phyloP scores from a whole-genome alignment of 257 asterid genomes.

The Nicotiana tabacum region DNA sequence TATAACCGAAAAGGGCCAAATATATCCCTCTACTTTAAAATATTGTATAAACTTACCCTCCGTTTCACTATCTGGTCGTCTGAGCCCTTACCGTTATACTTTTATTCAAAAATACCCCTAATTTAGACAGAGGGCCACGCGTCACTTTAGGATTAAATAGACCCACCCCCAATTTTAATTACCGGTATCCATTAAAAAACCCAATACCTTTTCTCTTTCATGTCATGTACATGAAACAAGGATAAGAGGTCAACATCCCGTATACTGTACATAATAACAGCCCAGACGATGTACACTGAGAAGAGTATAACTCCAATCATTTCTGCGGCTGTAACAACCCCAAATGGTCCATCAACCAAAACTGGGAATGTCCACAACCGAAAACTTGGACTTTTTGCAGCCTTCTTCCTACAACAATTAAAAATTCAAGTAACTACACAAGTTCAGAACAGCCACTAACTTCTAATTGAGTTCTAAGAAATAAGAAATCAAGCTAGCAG shows the following conservation, averaged over 20 bases:
- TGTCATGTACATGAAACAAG: conserved; percentile 18
- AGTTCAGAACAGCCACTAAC: background rate
- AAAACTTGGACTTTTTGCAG: conserved; percentile 30
- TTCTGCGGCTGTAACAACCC: conserved; percentile 89
- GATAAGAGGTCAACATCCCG: conserved; percentile 29
- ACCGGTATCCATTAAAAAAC: too few relatives aligned
- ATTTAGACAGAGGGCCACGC: too few relatives aligned
- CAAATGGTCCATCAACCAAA: conserved; percentile 76
- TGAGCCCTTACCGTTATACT: too few relatives aligned
- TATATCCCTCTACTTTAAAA: too few relatives aligned
- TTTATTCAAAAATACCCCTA: too few relatives aligned
- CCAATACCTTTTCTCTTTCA: conserved; percentile 35
- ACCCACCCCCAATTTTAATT: too few relatives aligned
- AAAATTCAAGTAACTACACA: background rate
- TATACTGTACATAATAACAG: conserved; percentile 35
- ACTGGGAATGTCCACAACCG: conserved; percentile 84
- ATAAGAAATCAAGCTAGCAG: background rate
- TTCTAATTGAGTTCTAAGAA: background rate
- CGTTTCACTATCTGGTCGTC: too few relatives aligned
- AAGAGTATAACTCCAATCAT: conserved; percentile 60
- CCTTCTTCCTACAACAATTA: conserved; percentile 30
- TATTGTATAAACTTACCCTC: too few relatives aligned
- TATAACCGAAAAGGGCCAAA: too few relatives aligned
- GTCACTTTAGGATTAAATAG: too few relatives aligned
- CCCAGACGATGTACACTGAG: conserved; percentile 50